phyloP scores from a whole-genome alignment of 2,329 filamentous ascomycete species.

The Nigrospora oryzae region DNA sequence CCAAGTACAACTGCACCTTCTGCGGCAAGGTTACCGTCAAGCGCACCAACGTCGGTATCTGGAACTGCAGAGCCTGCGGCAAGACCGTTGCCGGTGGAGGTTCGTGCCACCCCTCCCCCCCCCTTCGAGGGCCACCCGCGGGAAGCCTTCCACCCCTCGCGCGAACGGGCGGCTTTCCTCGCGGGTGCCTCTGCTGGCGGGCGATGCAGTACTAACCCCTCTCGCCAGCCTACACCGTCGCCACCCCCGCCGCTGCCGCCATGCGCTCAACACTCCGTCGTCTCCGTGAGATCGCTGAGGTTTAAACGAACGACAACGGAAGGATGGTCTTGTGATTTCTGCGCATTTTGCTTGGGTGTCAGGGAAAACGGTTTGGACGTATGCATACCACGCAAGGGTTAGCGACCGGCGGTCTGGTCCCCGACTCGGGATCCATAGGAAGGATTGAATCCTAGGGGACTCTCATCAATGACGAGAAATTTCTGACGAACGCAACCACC shows the following conservation, averaged over 20 bases:
- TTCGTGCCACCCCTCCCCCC: conserved; percentile 69
- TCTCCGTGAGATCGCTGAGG: conserved; percentile 95
- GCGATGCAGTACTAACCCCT: neutral
- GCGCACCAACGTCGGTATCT: conserved; percentile 87
- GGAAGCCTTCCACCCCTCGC: conserved; percentile 40
- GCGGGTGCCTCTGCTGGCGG: neutral
- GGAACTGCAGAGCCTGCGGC: conserved; percentile 92
- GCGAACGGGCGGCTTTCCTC: too few species aligned
- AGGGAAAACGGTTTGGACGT: conserved; percentile 17
- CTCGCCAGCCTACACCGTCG: conserved; percentile 25
- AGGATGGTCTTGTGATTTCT: conserved; percentile 12
- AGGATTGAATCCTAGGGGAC: conserved; percentile 10
- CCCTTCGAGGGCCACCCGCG: too few species aligned
- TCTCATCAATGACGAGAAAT: conserved; percentile 12
- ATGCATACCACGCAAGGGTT: conserved; percentile 15
- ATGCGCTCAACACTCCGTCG: conserved; percentile 95
- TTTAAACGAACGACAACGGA: conserved; percentile 47
- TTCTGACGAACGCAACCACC: neutral
- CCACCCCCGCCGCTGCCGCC: conserved; percentile 85
- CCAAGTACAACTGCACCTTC: conserved; percentile 88
- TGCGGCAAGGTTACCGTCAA: conserved; percentile 86
- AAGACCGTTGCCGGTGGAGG: conserved; percentile 92
- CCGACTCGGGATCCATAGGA: conserved; percentile 10
- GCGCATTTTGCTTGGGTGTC: conserved; percentile 19
- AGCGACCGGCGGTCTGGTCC: conserved; percentile 12